A percentile compares a stretch with the other conserved stretches of the same genome.
Evolutionary conservation across 2,329 filamentous ascomycete species (phyloP).

Genomic region (Xylariaceae sp.): DNA sequence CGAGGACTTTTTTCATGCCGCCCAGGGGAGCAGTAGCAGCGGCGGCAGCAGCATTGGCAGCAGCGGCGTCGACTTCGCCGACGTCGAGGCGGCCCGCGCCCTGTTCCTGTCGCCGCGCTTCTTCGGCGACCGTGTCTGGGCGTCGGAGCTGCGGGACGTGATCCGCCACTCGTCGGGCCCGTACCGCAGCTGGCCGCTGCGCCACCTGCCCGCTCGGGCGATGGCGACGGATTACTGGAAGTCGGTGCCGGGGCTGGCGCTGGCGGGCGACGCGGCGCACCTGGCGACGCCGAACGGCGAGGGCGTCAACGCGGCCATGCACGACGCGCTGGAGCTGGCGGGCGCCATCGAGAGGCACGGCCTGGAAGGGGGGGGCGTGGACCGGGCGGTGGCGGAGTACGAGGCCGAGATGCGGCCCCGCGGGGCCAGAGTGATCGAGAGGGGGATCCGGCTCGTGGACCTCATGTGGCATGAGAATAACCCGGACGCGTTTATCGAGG

Average conservation of each 20-base stretch:
- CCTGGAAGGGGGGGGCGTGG: neutral
- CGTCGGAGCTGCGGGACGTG: neutral
- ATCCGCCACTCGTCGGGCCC: constrained; percentile 6
- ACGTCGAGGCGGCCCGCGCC: neutral
- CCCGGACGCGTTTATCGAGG: too few relatives aligned
- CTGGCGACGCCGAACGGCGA: constrained; percentile 7
- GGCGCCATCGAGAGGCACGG: neutral
- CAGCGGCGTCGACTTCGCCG: neutral
- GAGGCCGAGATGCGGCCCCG: neutral
- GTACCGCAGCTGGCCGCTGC: constrained; percentile 10
- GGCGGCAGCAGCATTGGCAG: too few relatives aligned
- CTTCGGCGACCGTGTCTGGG: neutral
- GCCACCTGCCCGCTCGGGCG: constrained; percentile 3
- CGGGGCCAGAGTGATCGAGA: too few relatives aligned
- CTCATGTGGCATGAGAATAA: too few relatives aligned
- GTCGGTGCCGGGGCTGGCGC: constrained; percentile 5
- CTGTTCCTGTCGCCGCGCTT: neutral
- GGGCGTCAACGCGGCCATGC: constrained; percentile 10
- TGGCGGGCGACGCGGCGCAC: constrained; percentile 12
- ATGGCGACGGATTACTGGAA: constrained; percentile 1
- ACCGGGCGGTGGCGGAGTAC: neutral
- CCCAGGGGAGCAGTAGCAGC: too few relatives aligned
- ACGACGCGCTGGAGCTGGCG: constrained; percentile 7
- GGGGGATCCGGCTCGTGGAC: too few relatives aligned
- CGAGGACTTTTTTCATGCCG: neutral